Evolutionary conservation across 2,329 filamentous ascomycete species (phyloP).

Genomic region (Amylocarpus encephaloides): DNA sequence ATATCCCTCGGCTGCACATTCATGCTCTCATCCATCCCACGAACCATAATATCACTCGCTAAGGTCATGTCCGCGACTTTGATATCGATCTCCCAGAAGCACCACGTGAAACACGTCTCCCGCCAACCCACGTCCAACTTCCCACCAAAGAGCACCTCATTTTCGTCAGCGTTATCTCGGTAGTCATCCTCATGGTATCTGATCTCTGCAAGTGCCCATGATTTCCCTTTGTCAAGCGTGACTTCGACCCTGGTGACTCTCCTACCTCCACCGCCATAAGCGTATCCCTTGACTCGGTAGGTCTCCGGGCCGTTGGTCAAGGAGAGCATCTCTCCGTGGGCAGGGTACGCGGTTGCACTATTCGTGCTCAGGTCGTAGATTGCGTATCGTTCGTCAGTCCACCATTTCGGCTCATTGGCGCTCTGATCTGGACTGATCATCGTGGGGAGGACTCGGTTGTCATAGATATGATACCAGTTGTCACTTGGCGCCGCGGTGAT

Average conservation of each 20-base stretch:
- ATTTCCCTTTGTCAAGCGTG: slow-evolving; percentile 74
- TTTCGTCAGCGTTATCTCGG: slow-evolving; percentile 51
- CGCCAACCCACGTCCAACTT: slow-evolving; percentile 74
- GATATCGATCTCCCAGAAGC: slow-evolving; percentile 77
- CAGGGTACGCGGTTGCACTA: slow-evolving; percentile 72
- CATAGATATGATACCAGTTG: slow-evolving; percentile 94
- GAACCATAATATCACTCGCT: slow-evolving; percentile 69
- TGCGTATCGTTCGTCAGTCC: slow-evolving; percentile 84
- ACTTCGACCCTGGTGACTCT: slow-evolving; percentile 77
- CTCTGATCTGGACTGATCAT: slow-evolving; percentile 78
- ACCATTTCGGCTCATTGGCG: slow-evolving; percentile 66
- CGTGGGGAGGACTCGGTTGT: slow-evolving; percentile 84
- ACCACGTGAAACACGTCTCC: slow-evolving; percentile 84
- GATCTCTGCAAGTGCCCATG: slow-evolving; percentile 71
- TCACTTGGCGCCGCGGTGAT: slow-evolving; percentile 74
- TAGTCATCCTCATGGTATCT: slow-evolving; percentile 84
- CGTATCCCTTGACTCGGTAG: slow-evolving; percentile 73
- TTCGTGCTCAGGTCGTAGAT: slow-evolving; percentile 91
- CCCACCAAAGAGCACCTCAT: slow-evolving; percentile 65
- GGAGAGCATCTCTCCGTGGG: slow-evolving; percentile 64
- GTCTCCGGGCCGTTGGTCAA: slow-evolving; percentile 41
- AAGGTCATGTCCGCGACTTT: slow-evolving; percentile 52
- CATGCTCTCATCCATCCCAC: slow-evolving; percentile 87
- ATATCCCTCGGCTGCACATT: slow-evolving; percentile 83
- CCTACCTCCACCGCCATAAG: slow-evolving; percentile 82